Conservation (phyloP, 2,329 filamentous ascomycete genomes). For the Beauveria medogensis region DNA sequence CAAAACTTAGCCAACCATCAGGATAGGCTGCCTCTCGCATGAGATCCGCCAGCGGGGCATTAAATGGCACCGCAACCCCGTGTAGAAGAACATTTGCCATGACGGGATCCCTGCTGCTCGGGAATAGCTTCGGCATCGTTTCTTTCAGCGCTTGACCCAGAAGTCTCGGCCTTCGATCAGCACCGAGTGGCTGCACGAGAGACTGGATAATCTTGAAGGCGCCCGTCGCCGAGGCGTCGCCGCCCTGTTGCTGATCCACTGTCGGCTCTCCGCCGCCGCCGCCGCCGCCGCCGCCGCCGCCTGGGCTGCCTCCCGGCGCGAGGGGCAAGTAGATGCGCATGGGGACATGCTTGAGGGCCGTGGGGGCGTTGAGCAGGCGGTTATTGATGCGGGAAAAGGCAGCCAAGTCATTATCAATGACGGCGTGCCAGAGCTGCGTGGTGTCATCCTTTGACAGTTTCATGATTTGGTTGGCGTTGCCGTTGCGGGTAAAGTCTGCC, state of each 20-base stretch:
- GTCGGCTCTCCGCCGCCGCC: background rate
- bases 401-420: conserved; percentile 66
- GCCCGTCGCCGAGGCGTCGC: conserved; percentile 26
- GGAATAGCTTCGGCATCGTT: conserved; percentile 75
- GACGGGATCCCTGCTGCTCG: conserved; percentile 74
- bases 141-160: conserved; percentile 70
- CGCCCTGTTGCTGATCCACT: conserved; percentile 10
- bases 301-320: conserved; percentile 39
- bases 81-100: conserved; percentile 80
- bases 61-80: conserved; percentile 74
- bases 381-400: conserved; percentile 68
- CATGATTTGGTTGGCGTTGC: conserved; percentile 86
- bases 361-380: conserved; percentile 67
- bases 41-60: conserved; percentile 71
- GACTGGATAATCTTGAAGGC: conserved; percentile 69
- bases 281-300: conserved; percentile 14
- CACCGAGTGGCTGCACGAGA: conserved; percentile 47
- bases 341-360: conserved; percentile 73
- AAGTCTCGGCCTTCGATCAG: conserved; percentile 34
- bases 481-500: conserved; percentile 82
- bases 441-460: conserved; percentile 77
- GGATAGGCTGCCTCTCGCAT: conserved; percentile 78
- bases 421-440: conserved; percentile 71
- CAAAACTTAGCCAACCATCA: conserved; percentile 85
- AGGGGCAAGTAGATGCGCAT: conserved; percentile 78